phyloP scores from a whole-genome alignment of 306 rosid species.

The Fragaria vesca region DNA sequence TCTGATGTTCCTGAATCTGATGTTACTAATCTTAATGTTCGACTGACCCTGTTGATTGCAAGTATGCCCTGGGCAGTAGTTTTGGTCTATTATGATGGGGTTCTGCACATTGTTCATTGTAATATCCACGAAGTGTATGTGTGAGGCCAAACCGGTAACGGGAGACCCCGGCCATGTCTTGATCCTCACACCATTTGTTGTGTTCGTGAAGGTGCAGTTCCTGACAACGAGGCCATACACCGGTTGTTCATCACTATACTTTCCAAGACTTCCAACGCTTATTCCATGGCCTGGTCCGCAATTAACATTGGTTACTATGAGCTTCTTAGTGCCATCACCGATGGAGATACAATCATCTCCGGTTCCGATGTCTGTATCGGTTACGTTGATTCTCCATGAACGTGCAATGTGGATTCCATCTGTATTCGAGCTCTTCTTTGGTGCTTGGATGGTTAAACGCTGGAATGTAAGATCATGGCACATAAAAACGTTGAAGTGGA shows the following conservation, averaged over 20 bases:
- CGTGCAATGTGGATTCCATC: neutral
- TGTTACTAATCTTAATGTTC: conserved; percentile 38
- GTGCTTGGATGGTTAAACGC: neutral
- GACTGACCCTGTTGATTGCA: conserved; percentile 27
- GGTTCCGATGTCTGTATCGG: conserved; percentile 22
- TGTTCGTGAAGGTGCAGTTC: conserved; percentile 32
- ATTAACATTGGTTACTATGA: conserved; percentile 18
- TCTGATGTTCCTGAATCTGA: conserved; percentile 35
- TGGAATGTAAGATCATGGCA: neutral
- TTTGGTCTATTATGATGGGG: conserved; percentile 53
- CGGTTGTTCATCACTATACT: conserved; percentile 23
- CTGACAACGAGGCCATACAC: conserved; percentile 22
- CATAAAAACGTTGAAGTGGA: neutral
- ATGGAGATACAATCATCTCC: conserved; percentile 57
- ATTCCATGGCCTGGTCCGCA: conserved; percentile 57
- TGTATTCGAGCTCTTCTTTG: neutral
- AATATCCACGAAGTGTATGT: conserved; percentile 37
- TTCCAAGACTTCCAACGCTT: conserved; percentile 48
- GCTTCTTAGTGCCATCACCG: conserved; percentile 40
- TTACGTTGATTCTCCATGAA: conserved; percentile 20
- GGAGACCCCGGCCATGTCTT: conserved; percentile 48
- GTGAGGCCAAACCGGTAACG: conserved; percentile 12
- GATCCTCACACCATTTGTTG: conserved; percentile 45
- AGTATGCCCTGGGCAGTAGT: conserved; percentile 36
- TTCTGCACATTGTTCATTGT: conserved; percentile 32